phyloP scores from a whole-genome alignment of 2,329 filamentous ascomycete genomes.

The Nemania sp. region DNA sequence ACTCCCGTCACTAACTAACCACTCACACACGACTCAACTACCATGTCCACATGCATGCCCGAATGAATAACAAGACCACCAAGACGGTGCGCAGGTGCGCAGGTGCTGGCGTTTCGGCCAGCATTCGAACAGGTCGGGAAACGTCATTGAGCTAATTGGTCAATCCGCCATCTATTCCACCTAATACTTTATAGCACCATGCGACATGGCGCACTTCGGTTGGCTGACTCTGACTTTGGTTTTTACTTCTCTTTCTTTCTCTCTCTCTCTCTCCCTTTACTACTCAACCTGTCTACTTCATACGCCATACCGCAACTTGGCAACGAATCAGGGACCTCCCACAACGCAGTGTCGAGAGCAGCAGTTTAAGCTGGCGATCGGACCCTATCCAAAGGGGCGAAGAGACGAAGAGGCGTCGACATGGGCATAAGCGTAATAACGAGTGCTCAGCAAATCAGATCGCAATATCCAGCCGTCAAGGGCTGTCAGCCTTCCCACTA shows the following conservation, averaged over 20 bases:
- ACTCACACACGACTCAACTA: no score
- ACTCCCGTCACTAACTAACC: no score
- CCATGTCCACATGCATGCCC: slow-evolving; percentile 5
- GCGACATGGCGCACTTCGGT: not conserved
- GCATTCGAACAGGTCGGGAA: not conserved
- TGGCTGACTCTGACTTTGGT: slow-evolving; percentile 3
- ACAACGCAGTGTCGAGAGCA: slow-evolving; percentile 4
- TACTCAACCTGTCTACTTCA: not conserved
- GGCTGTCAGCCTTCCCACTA: slow-evolving; percentile 16
- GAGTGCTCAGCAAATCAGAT: slow-evolving; percentile 11
- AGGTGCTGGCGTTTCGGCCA: slow-evolving; percentile 1
- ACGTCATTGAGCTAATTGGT: not conserved
- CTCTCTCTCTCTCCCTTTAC: not conserved
- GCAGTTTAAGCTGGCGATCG: slow-evolving; percentile 6
- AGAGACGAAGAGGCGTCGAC: slow-evolving; percentile 14
- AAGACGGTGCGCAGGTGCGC: no score
- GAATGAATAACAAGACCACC: not conserved
- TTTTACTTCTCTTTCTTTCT: no score
- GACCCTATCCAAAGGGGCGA: not conserved
- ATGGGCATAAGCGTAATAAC: not conserved
- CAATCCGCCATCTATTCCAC: not conserved
- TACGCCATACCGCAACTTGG: slow-evolving; percentile 9
- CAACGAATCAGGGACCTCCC: not conserved
- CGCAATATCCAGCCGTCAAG: not conserved
- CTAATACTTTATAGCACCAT: not conserved